A percentile compares a stretch with the other conserved stretches of the same genome.
Evolutionary conservation across 495 filamentous ascomycete genomes (phyloP).

Genomic region (Lasiosphaeria hispida): DNA sequence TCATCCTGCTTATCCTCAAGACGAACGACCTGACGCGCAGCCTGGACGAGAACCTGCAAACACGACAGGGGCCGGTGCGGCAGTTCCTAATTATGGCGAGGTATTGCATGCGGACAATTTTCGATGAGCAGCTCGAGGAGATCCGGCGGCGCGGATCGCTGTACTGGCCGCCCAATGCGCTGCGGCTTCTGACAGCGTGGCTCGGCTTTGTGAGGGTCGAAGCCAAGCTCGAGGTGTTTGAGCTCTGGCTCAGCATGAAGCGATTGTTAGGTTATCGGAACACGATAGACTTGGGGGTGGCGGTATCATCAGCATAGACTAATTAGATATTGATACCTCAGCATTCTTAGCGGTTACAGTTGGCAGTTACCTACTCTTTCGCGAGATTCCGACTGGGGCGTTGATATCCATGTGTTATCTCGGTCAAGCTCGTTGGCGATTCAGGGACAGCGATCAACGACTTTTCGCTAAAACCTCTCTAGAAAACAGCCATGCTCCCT

Average conservation of each 20-base stretch:
- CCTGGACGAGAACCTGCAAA: conserved; percentile 91
- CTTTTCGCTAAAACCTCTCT: no score
- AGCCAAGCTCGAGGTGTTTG: conserved; percentile 55
- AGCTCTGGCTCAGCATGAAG: conserved; percentile 56
- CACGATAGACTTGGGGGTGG: neutral
- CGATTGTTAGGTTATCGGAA: conserved; percentile 39
- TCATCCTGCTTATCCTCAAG: conserved; percentile 94
- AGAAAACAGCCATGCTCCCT: no score
- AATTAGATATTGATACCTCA: neutral
- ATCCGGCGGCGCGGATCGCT: conserved; percentile 50
- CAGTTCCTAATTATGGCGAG: conserved; percentile 91
- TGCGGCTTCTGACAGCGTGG: conserved; percentile 49
- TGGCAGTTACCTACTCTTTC: no score
- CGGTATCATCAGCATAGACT: neutral
- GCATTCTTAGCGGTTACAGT: no score
- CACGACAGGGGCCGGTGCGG: conserved; percentile 79
- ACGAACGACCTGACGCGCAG: conserved; percentile 96
- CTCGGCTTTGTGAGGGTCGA: conserved; percentile 50
- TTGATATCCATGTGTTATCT: no score
- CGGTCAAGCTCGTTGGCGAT: no score
- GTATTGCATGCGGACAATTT: conserved; percentile 87
- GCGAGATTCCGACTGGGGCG: no score
- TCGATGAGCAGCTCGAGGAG: conserved; percentile 77
- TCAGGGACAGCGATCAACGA: no score
- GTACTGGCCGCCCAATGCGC: conserved; percentile 49